Conservation (phyloP, 257 asterid genomes). For the Thymus quinquecostatus region DNA sequence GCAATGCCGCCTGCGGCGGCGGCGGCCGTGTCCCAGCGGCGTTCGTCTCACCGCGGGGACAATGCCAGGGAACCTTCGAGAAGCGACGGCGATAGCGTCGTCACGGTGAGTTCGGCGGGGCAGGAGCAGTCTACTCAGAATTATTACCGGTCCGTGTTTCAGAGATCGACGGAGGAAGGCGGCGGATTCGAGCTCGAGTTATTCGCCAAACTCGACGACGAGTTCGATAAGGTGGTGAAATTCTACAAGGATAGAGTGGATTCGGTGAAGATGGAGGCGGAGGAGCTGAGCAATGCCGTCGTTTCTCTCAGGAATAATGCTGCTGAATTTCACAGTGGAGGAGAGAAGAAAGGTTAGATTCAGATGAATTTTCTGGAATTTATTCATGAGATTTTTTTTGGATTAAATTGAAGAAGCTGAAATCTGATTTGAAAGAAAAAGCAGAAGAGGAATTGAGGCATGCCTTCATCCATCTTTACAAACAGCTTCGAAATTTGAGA, state of each 20-base stretch:
- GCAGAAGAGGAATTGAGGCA: slow-evolving; percentile 51
- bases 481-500: slow-evolving; percentile 63
- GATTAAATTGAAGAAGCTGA: too few species aligned
- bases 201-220: slow-evolving; percentile 59
- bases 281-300: slow-evolving; percentile 50
- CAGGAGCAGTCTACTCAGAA: slow-evolving; percentile 13
- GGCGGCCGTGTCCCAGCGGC: too few species aligned
- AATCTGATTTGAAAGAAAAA: too few species aligned
- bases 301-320: slow-evolving; percentile 11
- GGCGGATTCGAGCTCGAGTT: slow-evolving; percentile 61
- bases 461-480: slow-evolving; percentile 63
- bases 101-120: too few species aligned
- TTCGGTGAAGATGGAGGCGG: slow-evolving; percentile 54
- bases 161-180: slow-evolving; percentile 57
- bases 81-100: not conserved
- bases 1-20: not conserved
- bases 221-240: slow-evolving; percentile 65
- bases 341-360: too few species aligned
- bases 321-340: too few species aligned
- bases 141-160: slow-evolving; percentile 55
- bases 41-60: too few species aligned
- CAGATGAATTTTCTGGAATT: too few species aligned
- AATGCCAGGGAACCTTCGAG: not conserved
- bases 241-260: slow-evolving; percentile 58
- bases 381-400: not conserved